Conservation (phyloP, 345 rosid species). For the Eucalyptus sp. region DNA sequence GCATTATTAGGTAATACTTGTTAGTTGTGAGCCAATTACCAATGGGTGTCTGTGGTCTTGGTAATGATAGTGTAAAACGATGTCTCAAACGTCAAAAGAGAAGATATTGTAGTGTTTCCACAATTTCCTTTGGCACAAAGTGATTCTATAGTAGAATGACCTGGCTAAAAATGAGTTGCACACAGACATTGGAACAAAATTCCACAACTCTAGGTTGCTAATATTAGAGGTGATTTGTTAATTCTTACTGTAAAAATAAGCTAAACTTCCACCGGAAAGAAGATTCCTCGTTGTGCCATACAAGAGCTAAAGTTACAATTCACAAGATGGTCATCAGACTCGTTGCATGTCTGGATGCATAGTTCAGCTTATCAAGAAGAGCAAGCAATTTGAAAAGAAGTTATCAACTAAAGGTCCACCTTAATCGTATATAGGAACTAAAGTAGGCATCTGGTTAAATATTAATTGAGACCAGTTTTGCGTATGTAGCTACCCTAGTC, state of each 20-base stretch:
- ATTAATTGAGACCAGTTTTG: background rate
- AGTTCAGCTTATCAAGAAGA: background rate
- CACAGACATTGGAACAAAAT: background rate
- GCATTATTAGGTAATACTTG: background rate
- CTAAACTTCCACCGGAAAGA: background rate
- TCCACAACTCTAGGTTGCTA: background rate
- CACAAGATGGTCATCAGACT: background rate
- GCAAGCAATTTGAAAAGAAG: background rate
- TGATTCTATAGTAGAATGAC: background rate
- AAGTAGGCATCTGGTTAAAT: background rate
- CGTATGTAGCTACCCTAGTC: background rate
- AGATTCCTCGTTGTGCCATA: background rate
- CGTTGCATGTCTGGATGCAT: background rate
- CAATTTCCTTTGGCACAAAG: background rate
- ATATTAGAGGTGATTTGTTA: background rate
- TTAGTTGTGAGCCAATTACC: background rate
- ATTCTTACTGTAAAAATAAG: background rate
- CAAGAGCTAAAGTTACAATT: background rate
- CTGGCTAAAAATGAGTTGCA: background rate
- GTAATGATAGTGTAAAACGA: background rate
- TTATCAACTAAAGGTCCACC: background rate
- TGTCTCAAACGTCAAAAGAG: background rate
- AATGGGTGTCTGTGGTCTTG: background rate
- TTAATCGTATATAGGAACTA: background rate
- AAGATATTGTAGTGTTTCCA: background rate